Evolutionary conservation across 2,329 filamentous ascomycete genomes (phyloP), one percentile per base, ranked within the genome.

Genomic region (Aspergillus calidoustus): DNA sequence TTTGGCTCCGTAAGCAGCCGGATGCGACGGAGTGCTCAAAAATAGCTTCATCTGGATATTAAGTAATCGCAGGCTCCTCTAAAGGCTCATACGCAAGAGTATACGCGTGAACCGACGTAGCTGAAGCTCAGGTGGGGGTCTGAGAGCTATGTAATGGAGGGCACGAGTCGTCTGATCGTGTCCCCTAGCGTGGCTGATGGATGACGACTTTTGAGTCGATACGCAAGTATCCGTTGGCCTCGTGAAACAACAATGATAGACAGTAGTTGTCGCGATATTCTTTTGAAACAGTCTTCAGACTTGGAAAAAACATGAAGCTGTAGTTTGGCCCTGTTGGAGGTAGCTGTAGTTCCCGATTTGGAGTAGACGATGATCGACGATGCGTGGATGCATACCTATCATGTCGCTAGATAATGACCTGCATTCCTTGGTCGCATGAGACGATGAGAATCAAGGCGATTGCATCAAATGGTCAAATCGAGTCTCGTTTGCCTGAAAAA

Each of bases 101-200:
- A 41, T 41, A 15, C 34, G 34, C 34, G 15, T 41, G 34, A 15
- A 41, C 11, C 11, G 2, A 11, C 34, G 30, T 23, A 49, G 30
- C 38, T 59, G 43, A 34, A 54, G 50, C 22, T 54, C 57, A 44
- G 50, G 51, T 43, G 57, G 57, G 31, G 57, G n/a, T 59, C 48
- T 47, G 57, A 9, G 48, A 49, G 25, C 53, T 19, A 49, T 59
- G 23, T 49, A 47, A 52, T 58, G 55, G 55, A 58, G 48, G 48
- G 48, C 23, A 17, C 6, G 19, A 46, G 56, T 60, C 57, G 57
- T 46, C 51, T 60, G 57, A 60, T 53, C 51, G 31, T 54, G 15
- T 54, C 51, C 51, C 49, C 44, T 49, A 60, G 57, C n/a, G 51
- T 60, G 57, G 57, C 57, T 59, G 57, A 54, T 34, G 43, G 57